Evolutionary conservation across 2,329 filamentous ascomycete genomes (phyloP).

Genomic region (Coleophoma eucalyptorum): DNA sequence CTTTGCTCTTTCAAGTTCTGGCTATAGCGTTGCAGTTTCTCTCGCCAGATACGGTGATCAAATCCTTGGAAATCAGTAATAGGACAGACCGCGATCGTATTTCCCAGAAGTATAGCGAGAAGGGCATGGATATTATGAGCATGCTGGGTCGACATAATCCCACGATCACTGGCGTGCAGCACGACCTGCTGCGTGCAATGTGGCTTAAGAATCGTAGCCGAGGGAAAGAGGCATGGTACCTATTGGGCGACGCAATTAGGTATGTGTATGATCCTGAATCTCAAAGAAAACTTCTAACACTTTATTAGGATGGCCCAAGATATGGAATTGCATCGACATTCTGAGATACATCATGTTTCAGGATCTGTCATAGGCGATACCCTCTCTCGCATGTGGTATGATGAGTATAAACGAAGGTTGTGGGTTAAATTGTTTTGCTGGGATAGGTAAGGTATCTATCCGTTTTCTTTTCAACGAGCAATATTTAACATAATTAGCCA

Average conservation of each 20-base stretch:
- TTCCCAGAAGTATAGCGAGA: neutral
- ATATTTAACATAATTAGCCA: neutral
- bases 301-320: slow-evolving; percentile 5
- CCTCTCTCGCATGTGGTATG: neutral
- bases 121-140: neutral
- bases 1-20: neutral
- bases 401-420: slow-evolving; percentile 3
- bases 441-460: neutral
- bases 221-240: neutral
- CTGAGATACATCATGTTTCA: neutral
- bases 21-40: neutral
- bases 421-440: slow-evolving; percentile 2
- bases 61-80: neutral
- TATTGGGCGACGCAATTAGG: slow-evolving; percentile 2
- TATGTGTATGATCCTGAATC: too few relatives aligned
- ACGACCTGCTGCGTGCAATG: neutral
- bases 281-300: too few relatives aligned
- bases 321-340: neutral
- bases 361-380: neutral
- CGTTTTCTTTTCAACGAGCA: neutral
- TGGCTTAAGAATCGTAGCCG: neutral
- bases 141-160: neutral
- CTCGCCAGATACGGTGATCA: neutral
- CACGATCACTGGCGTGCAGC: neutral
- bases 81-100: neutral